phyloP scores from a whole-genome alignment of 352 stramenopile genomes.

The Phytopythium boreale region DNA sequence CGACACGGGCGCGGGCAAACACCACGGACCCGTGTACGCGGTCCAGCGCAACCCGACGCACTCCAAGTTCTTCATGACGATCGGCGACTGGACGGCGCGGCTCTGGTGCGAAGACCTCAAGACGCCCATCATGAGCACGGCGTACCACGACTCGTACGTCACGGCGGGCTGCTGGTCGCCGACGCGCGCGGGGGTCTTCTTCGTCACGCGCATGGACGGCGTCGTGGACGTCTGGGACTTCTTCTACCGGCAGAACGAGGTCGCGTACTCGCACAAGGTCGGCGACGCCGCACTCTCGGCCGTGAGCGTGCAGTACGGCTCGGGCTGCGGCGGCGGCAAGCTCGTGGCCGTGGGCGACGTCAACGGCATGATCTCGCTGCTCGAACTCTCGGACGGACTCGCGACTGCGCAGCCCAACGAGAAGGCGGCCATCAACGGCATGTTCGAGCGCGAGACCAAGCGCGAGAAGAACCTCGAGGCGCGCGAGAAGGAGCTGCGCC shows the following conservation, averaged over 20 bases:
- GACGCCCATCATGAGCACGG: slow-evolving; percentile 97
- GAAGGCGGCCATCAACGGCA: slow-evolving; percentile 93
- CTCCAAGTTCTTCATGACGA: slow-evolving; percentile 98
- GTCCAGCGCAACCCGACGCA: slow-evolving; percentile 97
- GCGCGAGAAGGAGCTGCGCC: slow-evolving; percentile 85
- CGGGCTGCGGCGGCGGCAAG: slow-evolving; percentile 78
- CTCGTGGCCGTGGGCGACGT: slow-evolving; percentile 94
- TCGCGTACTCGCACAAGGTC: slow-evolving; percentile 97
- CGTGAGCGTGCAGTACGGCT: slow-evolving; percentile 92
- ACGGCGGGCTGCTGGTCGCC: slow-evolving; percentile 96
- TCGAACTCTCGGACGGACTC: slow-evolving; percentile 94
- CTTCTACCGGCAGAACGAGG: slow-evolving; percentile 96
- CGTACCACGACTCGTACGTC: slow-evolving; percentile 95
- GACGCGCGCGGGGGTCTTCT: slow-evolving; percentile 95
- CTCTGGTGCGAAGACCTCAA: slow-evolving; percentile 97
- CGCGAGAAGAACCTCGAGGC: slow-evolving; percentile 94
- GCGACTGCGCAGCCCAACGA: slow-evolving; percentile 91
- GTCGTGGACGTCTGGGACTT: slow-evolving; percentile 98
- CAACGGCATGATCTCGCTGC: slow-evolving; percentile 95
- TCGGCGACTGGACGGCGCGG: slow-evolving; percentile 95
- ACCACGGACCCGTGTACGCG: slow-evolving; percentile 94
- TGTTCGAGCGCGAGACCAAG: slow-evolving; percentile 98
- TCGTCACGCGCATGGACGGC: slow-evolving; percentile 95
- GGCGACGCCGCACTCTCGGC: slow-evolving; percentile 88
- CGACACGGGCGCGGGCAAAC: slow-evolving; percentile 92